Base-by-base conservation (phyloP, 148 eudicot genomes). In the Agrostemma githago region DNA sequence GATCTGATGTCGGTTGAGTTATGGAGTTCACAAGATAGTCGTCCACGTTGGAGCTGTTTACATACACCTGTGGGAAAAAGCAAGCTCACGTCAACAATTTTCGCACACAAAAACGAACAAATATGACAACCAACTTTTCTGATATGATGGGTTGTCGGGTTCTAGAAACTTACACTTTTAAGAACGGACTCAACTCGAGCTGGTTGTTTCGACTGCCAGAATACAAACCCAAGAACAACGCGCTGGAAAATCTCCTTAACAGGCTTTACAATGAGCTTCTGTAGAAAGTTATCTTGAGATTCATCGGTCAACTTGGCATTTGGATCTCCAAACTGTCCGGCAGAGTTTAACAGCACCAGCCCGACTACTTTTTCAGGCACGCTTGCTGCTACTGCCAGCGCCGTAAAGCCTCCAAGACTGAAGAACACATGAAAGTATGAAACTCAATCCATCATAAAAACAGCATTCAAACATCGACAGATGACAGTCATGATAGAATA, bases 321-420 rank as follows among this genome's bases (percentile, higher is more conserved):
- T 71, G 87, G 72, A 72, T 88, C 88, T 80, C 93, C 90, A 79
- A 96, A 96, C 69, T 89, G 99, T 68, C 97, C 99, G 11, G 99
- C 99, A 68, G 89, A 85, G 78, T 96, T 96, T 59, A 96, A 61
- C 65, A 96, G 84, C 17, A 81, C 94, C 70, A 92, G 74, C 65
- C 99, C 99, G 63, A 82, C 82, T 19, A 92, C 90, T 83, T 88
- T 87, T 75, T 96, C 91, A 38, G 88, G 91, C 80, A 90, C 64
- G 17, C 84, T 92, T n/a, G 93, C 90, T 68, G 97, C 99, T 58
- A 89, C 64, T 61, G 90, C 89, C 74, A 96, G 81, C 74, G 96
- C 96, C 42, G 97, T 92, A 80, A 96, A 92, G 79, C 99, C 99
- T 82, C 97, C 99, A 21, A 96, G 96, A 81, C 97, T 92, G 92